A percentile compares a stretch with the other conserved stretches of the same genome.
These are phyloP conservation scores for Hymenoscyphus fraxineus DNA, from an alignment of 2,329 filamentous ascomycete genomes.

Conservation along the genomic window DNA sequence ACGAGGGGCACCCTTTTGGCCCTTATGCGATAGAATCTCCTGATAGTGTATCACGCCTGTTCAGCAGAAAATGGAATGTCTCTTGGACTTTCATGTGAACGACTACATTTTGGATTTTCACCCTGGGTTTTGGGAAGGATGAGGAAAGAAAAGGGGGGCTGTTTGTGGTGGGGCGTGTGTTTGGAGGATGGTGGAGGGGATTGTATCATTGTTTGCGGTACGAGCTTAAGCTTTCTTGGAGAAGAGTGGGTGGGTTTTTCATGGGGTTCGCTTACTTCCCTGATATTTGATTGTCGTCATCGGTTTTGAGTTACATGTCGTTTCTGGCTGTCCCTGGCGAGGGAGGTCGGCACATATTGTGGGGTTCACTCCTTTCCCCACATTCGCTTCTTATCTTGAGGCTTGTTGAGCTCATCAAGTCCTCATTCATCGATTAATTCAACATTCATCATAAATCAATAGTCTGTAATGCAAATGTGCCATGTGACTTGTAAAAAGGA, in stretches of 20 bases:
- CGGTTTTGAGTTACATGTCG: too few species aligned
- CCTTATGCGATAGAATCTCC: background rate
- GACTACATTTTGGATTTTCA: background rate
- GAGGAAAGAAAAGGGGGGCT: background rate
- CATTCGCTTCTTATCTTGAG: background rate
- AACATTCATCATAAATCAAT: too few species aligned
- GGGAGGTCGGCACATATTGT: background rate
- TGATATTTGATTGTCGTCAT: too few species aligned
- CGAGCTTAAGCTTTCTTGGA: too few species aligned
- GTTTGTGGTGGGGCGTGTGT: background rate
- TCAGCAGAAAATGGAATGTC: background rate
- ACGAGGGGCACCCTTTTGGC: background rate
- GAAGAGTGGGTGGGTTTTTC: too few species aligned
- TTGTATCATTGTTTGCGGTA: too few species aligned
- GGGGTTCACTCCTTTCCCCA: background rate
- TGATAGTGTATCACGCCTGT: background rate
- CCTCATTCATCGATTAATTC: background rate
- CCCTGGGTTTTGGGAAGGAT: background rate
- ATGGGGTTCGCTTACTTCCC: too few species aligned
- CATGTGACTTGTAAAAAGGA: too few species aligned
- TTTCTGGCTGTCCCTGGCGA: background rate
- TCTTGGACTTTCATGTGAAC: background rate
- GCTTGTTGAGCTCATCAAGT: background rate
- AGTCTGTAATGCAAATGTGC: too few species aligned
- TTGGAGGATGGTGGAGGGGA: too few species aligned